Percentiles rank a stretch among this genome's conserved stretches.
Conservation (phyloP, 225 moss, liverwort and hornwort species). For the Anthoceros angustus region DNA sequence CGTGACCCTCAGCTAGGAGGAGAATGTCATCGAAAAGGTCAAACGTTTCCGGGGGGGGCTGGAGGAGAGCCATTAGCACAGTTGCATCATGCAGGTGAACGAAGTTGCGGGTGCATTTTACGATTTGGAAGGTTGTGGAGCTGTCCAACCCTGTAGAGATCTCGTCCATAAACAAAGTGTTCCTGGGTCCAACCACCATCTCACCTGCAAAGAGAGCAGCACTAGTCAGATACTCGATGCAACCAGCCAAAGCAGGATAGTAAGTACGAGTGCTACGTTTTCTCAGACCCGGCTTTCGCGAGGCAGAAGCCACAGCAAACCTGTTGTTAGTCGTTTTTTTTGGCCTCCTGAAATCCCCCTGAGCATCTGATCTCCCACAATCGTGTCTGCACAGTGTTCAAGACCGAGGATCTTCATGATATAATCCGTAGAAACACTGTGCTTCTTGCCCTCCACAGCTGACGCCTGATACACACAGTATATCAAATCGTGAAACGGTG, state of each 20-base stretch:
- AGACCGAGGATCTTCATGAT: constrained; percentile 33
- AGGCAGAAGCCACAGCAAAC: constrained; percentile 5
- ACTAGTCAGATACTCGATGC: neutral
- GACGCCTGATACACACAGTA: constrained; percentile 16
- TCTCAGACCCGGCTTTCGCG: neutral
- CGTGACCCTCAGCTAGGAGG: constrained; percentile 26
- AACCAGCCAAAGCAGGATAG: neutral
- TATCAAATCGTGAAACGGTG: too few species aligned
- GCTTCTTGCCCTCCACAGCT: constrained; percentile 15
- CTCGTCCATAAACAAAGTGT: constrained; percentile 35
- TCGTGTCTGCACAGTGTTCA: constrained; percentile 20
- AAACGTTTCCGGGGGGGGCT: constrained; percentile 36
- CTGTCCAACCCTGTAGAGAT: constrained; percentile 33
- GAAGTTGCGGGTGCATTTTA: constrained; percentile 28
- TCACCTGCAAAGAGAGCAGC: constrained; percentile 17
- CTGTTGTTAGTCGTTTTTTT: constrained; percentile 23
- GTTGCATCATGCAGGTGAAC: constrained; percentile 22
- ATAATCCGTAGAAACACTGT: constrained; percentile 27
- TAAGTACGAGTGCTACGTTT: neutral
- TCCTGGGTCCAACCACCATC: constrained; percentile 36
- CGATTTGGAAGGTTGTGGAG: constrained; percentile 35
- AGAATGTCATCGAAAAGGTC: constrained; percentile 28
- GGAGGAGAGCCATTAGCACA: constrained; percentile 27
- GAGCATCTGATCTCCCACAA: constrained; percentile 22
- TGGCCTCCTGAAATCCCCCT: constrained; percentile 9